These are phyloP conservation scores for Gillenia trifoliata DNA, from an alignment of 306 rosid species.

Conservation along the genomic window DNA sequence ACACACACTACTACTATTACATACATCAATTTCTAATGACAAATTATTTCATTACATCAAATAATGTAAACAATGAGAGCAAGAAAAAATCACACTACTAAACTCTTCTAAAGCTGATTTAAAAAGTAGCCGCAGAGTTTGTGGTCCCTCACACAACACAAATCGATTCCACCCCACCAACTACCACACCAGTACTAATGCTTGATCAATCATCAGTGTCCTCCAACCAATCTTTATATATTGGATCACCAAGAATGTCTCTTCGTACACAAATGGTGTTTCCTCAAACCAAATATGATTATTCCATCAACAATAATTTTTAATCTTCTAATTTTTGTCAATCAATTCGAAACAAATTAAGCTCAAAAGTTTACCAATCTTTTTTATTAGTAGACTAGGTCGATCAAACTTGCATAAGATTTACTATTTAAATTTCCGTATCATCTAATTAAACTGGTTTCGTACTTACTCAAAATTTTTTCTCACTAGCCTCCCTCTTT, in stretches of 20 bases:
- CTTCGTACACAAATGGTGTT: too few relatives aligned
- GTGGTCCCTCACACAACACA: constrained; percentile 7
- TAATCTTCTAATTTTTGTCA: too few relatives aligned
- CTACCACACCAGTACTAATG: not conserved
- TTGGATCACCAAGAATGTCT: not conserved
- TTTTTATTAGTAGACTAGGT: not conserved
- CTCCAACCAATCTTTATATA: not conserved
- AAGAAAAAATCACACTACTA: constrained; percentile 1
- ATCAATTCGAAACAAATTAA: too few relatives aligned
- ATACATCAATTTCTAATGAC: not conserved
- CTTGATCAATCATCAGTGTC: not conserved
- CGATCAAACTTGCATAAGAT: too few relatives aligned
- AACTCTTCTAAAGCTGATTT: not conserved
- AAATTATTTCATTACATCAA: not conserved
- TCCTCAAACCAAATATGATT: too few relatives aligned
- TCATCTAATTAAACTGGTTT: too few relatives aligned
- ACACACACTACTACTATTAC: not conserved
- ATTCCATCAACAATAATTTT: too few relatives aligned
- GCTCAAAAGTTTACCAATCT: not conserved
- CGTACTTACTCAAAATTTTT: too few relatives aligned
- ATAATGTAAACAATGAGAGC: not conserved
- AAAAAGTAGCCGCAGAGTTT: constrained; percentile 5
- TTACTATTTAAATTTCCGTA: too few relatives aligned
- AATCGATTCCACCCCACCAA: not conserved
- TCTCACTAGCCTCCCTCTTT: too few relatives aligned